Evolutionary conservation across 306 rosid genomes (phyloP), one percentile per base, ranked within the genome.

Genomic region (Quercus wislizeni): DNA sequence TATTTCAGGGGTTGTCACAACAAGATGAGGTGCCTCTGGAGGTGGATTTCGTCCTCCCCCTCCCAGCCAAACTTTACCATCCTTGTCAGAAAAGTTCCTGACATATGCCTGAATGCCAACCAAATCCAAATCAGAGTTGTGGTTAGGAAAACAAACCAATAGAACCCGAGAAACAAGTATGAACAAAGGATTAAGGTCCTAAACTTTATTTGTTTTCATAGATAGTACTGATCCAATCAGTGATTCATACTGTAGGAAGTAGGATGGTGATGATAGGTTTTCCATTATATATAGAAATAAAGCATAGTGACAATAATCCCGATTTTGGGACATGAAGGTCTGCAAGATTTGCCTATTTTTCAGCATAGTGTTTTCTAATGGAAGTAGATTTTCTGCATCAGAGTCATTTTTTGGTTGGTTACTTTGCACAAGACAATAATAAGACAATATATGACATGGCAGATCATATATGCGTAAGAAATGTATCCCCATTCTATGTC

Each of bases 11-110:
- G 99, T 96, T 30, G 99, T 96, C 33, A 91, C 63, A 38, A 96
- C 99, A 83, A 96, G 90, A 90, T 96, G 99, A 76, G 98, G 94
- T 70, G 99, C 98, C 84, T 93, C 99, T 0, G 97, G 94, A 74
- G 97, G 99, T 28, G 99, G 98, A 76, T 96, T 96, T 78, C 99
- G 83, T 73, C 99, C 99, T 55, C 99, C 99, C 52, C 99, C 99
- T 69, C 99, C 99, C 74, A 82, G 97, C 98, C 97, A 96, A 59
- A 96, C 98, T 82, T 93, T 96, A 74, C 99, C 98, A 21, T 96
- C 99, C 75, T 96, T 91, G 87, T 96, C 99, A 1, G 89, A 74
- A n/a, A 96, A 96, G 85, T 67, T 93, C 88, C 89, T 86, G 71
- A 84, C 31, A 79, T 93, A 96, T 65, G 93, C 93, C 99, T 96